Evolutionary conservation across 2,329 filamentous ascomycete genomes (phyloP).

Genomic region (Xylaria digitata): DNA sequence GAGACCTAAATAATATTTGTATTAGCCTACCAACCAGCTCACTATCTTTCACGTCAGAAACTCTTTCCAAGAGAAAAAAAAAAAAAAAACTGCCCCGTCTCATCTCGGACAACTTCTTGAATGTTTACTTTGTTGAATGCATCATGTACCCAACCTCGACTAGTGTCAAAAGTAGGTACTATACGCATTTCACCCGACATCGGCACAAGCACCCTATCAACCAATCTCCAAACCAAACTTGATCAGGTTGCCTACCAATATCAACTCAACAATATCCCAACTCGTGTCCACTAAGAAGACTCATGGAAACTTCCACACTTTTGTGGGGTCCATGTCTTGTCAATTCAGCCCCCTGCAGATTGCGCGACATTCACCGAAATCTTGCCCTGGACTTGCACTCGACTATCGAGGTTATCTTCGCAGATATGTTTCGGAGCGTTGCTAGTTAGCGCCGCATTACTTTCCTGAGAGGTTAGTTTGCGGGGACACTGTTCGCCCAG

Average conservation of each 20-base stretch:
- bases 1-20: not conserved
- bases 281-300: conserved; percentile 25
- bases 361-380: conserved; percentile 35
- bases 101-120: not conserved
- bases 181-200: conserved; percentile 21
- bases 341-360: conserved; percentile 28
- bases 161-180: conserved; percentile 6
- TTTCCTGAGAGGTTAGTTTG: conserved; percentile 10
- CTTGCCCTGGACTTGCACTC: conserved; percentile 12
- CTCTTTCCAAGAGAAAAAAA: not conserved
- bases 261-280: conserved; percentile 24
- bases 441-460: conserved; percentile 2
- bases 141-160: conserved; percentile 2
- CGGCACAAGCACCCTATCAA: conserved; percentile 16
- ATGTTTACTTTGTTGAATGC: not conserved
- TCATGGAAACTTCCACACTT: conserved; percentile 9
- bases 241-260: not conserved
- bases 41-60: not conserved
- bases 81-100: not conserved
- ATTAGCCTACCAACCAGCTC: not conserved
- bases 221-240: conserved; percentile 4
- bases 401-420: conserved; percentile 11
- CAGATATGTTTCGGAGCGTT: conserved; percentile 5
- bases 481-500: not conserved
- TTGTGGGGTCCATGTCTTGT: conserved; percentile 18